Evolutionary conservation across 2,329 filamentous ascomycete genomes (phyloP).

Genomic region (Phialemonium atrogriseum): DNA sequence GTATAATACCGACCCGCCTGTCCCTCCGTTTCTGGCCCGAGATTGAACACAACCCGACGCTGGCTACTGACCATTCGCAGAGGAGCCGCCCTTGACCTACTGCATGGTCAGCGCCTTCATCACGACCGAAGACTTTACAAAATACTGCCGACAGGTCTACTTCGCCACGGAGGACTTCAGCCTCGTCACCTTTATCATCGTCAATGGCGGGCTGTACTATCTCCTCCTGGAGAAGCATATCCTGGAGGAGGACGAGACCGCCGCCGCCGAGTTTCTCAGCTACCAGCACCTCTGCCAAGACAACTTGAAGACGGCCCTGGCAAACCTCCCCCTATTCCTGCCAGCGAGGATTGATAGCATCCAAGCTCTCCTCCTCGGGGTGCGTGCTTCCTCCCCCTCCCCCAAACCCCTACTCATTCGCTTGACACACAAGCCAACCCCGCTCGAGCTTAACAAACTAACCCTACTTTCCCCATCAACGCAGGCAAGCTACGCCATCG

Average conservation of each 20-base stretch:
- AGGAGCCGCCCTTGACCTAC: slow-evolving; percentile 38
- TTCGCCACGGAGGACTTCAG: slow-evolving; percentile 43
- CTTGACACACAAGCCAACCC: not conserved
- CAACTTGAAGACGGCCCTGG: slow-evolving; percentile 41
- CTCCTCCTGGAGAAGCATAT: slow-evolving; percentile 38
- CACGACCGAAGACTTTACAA: slow-evolving; percentile 39
- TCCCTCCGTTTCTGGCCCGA: not conserved
- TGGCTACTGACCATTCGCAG: no score
- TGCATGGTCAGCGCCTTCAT: slow-evolving; percentile 41
- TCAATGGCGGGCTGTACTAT: slow-evolving; percentile 41
- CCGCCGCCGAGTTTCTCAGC: slow-evolving; percentile 18
- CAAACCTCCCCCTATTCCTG: slow-evolving; percentile 46
- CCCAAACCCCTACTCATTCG: not conserved
- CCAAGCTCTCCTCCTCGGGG: slow-evolving; percentile 50
- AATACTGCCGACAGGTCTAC: slow-evolving; percentile 40
- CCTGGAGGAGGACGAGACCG: slow-evolving; percentile 20
- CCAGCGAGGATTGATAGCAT: slow-evolving; percentile 46
- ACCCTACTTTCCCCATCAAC: not conserved
- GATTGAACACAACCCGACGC: no score
- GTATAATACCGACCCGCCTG: slow-evolving; percentile 17
- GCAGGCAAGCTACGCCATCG: slow-evolving; percentile 53
- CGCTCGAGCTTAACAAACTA: no score
- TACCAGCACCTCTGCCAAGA: slow-evolving; percentile 33
- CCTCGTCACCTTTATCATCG: slow-evolving; percentile 40
- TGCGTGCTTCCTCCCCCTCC: slow-evolving; percentile 21